phyloP scores from a whole-genome alignment of 139 green algal species.

The Spirogloea muscicola region DNA sequence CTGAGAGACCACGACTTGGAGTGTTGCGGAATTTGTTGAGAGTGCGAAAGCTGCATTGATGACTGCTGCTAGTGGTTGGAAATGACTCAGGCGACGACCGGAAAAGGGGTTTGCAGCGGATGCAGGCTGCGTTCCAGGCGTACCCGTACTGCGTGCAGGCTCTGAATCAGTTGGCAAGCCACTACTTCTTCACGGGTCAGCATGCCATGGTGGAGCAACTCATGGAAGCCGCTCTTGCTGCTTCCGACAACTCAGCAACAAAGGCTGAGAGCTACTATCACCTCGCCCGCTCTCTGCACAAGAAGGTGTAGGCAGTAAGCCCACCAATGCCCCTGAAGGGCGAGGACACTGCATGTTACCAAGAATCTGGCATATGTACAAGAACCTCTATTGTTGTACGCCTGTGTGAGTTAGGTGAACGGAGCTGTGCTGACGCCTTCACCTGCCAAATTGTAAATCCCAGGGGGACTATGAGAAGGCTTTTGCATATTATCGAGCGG shows the following conservation, averaged over 20 bases:
- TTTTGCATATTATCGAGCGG: slow-evolving; percentile 6
- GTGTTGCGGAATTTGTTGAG: no score
- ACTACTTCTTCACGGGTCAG: slow-evolving; percentile 62
- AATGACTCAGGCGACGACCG: no score
- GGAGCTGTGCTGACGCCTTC: background rate
- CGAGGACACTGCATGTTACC: no score
- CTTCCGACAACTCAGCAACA: slow-evolving; percentile 41
- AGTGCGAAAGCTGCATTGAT: no score
- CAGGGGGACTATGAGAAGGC: slow-evolving; percentile 28
- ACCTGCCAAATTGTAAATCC: background rate
- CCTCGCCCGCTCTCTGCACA: slow-evolving; percentile 59
- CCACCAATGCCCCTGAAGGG: no score
- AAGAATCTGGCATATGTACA: no score
- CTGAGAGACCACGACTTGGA: no score
- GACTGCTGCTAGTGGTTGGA: no score
- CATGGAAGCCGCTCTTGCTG: slow-evolving; percentile 5
- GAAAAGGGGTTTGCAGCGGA: slow-evolving; percentile 53
- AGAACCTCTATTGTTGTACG: background rate
- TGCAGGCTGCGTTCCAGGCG: slow-evolving; percentile 67
- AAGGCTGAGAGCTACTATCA: slow-evolving; percentile 54
- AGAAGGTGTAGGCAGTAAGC: no score
- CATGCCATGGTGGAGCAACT: slow-evolving; percentile 46
- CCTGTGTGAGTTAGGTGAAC: background rate
- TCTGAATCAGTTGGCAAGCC: slow-evolving; percentile 66
- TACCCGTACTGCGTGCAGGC: slow-evolving; percentile 62